These are phyloP conservation scores for Penicillium vulpinum DNA, from an alignment of 2,329 filamentous ascomycete genomes.

Conservation along the genomic window DNA sequence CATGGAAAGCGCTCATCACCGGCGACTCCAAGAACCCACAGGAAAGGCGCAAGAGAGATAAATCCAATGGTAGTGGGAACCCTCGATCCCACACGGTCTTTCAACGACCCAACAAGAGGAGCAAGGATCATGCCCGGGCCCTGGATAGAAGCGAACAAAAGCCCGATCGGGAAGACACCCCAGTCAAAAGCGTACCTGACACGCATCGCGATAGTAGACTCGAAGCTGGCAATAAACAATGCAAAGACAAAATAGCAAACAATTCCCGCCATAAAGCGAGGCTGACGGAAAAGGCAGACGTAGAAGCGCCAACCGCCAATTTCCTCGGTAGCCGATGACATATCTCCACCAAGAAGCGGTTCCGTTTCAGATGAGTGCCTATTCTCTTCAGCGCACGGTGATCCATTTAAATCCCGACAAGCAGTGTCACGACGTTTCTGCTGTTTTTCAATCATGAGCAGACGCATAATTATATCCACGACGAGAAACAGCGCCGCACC, in stretches of 20 bases:
- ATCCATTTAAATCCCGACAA: not conserved
- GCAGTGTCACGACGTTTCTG: not conserved
- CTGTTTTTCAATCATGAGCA: conserved; percentile 10
- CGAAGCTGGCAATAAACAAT: conserved; percentile 10
- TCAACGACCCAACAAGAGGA: conserved; percentile 4
- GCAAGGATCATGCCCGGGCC: conserved; percentile 10
- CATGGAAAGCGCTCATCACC: conserved; percentile 5
- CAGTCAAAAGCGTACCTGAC: conserved; percentile 12
- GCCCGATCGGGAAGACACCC: conserved; percentile 10
- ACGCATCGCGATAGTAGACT: conserved; percentile 14
- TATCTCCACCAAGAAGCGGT: not conserved
- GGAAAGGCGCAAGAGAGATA: not conserved
- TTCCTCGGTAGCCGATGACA: not conserved
- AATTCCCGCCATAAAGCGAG: conserved; percentile 9
- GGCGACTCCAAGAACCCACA: conserved; percentile 4
- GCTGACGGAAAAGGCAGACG: conserved; percentile 2
- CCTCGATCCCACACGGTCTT: conserved; percentile 4
- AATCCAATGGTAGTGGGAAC: conserved; percentile 4
- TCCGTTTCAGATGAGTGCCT: not conserved
- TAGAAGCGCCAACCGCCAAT: conserved; percentile 10
- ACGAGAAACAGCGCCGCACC: conserved; percentile 24
- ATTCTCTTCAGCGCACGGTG: not conserved
- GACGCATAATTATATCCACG: conserved; percentile 31
- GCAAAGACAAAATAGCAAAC: conserved; percentile 10
- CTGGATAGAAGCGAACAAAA: conserved; percentile 13